phyloP scores from a whole-genome alignment of 108 stramenopile genomes.

The Fistulifera pelliculosa region DNA sequence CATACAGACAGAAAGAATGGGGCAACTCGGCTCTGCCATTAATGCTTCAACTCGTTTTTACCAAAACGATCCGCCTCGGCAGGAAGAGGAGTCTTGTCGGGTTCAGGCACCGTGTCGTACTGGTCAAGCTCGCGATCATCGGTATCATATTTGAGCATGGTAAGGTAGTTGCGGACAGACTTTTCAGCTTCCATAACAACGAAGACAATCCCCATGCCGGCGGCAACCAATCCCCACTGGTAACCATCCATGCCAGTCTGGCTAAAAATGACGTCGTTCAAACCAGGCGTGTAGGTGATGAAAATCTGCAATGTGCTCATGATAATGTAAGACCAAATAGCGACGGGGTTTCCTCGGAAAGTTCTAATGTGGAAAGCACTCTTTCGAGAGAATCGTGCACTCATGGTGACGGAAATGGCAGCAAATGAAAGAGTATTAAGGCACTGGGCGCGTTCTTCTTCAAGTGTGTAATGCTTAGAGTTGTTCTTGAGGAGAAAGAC shows the following conservation, averaged over 20 bases:
- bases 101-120: slow-evolving; percentile 9
- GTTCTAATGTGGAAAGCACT: slow-evolving; percentile 40
- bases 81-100: slow-evolving; percentile 1
- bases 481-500: slow-evolving; percentile 15
- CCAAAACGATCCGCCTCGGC: slow-evolving; percentile 3
- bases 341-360: slow-evolving; percentile 53
- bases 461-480: slow-evolving; percentile 8
- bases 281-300: slow-evolving; percentile 73
- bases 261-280: slow-evolving; percentile 59
- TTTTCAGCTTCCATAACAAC: slow-evolving; percentile 77
- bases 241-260: slow-evolving; percentile 63
- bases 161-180: slow-evolving; percentile 57
- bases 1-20: no score
- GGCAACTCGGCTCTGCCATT: no score
- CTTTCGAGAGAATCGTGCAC: slow-evolving; percentile 71
- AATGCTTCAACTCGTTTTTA: neutral
- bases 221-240: slow-evolving; percentile 49
- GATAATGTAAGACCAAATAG: slow-evolving; percentile 39
- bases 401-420: slow-evolving; percentile 65
- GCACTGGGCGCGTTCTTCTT: slow-evolving; percentile 36
- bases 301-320: slow-evolving; percentile 45
- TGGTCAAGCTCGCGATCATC: slow-evolving; percentile 37
- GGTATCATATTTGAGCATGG: slow-evolving; percentile 56
- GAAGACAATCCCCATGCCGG: slow-evolving; percentile 47
- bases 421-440: slow-evolving; percentile 77